Conservation (phyloP, 1,284 basidiomycete genomes). For the Rhodotorula sp. region DNA sequence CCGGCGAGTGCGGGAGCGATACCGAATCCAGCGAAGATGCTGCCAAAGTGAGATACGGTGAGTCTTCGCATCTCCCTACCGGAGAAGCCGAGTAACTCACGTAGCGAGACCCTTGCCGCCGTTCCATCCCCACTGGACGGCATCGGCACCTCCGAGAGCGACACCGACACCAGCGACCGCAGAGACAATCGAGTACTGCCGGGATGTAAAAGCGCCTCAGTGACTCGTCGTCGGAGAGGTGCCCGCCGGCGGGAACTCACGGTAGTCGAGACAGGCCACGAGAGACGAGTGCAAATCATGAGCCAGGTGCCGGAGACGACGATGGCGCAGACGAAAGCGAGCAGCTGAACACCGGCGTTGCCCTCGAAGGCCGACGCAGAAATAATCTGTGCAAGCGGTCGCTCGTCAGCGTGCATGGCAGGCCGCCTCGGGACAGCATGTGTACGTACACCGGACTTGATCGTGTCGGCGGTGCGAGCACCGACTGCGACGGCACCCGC, state of each 20-base stretch:
- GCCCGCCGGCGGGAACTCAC: not conserved
- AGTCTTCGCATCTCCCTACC: no score
- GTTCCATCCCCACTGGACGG: conserved; percentile 57
- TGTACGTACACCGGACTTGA: not conserved
- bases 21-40: conserved; percentile 51
- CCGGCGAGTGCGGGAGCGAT: conserved; percentile 47
- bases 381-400: conserved; percentile 50
- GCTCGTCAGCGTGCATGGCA: conserved; percentile 36
- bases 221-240: conserved; percentile 20
- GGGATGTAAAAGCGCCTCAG: conserved; percentile 47
- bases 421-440: not conserved
- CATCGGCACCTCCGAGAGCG: conserved; percentile 51
- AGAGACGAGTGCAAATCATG: conserved; percentile 51
- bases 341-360: conserved; percentile 53
- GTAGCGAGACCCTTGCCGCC: conserved; percentile 52
- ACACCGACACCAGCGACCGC: conserved; percentile 55
- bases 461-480: conserved; percentile 48
- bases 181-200: conserved; percentile 48
- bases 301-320: conserved; percentile 49
- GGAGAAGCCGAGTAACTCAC: no score
- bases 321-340: conserved; percentile 54
- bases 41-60: no score
- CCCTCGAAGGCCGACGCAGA: conserved; percentile 48
- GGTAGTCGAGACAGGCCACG: conserved; percentile 52
- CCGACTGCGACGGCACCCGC: conserved; percentile 53